These are phyloP conservation scores for Colletotrichum sp. DNA, from an alignment of 2,329 filamentous ascomycete genomes.

Conservation along the genomic window DNA sequence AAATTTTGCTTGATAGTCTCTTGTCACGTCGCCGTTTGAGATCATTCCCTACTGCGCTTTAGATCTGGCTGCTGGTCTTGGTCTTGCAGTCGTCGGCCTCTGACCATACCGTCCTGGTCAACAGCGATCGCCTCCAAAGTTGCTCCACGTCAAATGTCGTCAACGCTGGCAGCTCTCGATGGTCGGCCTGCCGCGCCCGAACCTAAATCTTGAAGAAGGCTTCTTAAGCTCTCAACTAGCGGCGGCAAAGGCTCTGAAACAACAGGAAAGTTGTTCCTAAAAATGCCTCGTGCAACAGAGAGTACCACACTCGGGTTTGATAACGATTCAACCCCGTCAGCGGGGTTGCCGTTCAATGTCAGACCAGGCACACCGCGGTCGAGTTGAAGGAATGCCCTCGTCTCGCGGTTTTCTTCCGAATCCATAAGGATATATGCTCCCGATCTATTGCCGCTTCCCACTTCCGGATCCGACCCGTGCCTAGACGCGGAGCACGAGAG, in stretches of 20 bases:
- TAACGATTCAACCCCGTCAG: slow-evolving; percentile 4
- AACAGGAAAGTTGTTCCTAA: slow-evolving; percentile 14
- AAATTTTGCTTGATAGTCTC: not conserved
- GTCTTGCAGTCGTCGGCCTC: not conserved
- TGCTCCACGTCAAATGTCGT: not conserved
- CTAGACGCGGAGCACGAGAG: not conserved
- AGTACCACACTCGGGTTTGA: slow-evolving; percentile 10
- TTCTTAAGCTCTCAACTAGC: slow-evolving; percentile 9
- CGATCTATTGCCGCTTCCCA: not conserved
- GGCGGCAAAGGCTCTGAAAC: slow-evolving; percentile 16
- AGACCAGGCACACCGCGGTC: slow-evolving; percentile 14
- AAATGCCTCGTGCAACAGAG: slow-evolving; percentile 3
- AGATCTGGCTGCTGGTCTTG: not conserved
- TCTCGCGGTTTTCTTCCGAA: slow-evolving; percentile 17
- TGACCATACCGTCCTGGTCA: not conserved
- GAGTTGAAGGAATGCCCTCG: slow-evolving; percentile 15
- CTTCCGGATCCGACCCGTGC: not conserved
- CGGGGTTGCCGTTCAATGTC: slow-evolving; percentile 13
- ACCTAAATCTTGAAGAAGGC: slow-evolving; percentile 9
- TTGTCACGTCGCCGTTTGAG: not conserved
- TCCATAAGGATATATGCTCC: slow-evolving; percentile 6
- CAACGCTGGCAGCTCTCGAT: slow-evolving; percentile 8
- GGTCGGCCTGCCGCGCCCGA: slow-evolving; percentile 10
- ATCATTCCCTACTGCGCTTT: not conserved
- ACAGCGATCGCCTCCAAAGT: not conserved